Evolutionary conservation across 768 basidiomycete species (phyloP), one percentile per base, ranked within the genome.

Genomic region (Hirschioporus abietinus): DNA sequence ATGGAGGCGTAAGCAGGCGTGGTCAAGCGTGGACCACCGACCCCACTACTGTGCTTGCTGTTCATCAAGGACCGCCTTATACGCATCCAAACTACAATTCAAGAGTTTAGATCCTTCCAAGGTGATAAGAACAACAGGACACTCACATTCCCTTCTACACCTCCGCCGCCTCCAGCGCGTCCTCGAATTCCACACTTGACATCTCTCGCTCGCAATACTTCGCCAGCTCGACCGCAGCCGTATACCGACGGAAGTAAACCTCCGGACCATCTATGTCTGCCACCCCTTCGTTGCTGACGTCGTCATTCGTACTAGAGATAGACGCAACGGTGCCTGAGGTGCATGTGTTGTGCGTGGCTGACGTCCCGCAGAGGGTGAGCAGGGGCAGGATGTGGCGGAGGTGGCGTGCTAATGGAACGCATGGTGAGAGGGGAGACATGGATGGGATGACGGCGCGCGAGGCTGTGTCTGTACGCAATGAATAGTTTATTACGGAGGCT

Each of bases 401-500:
- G 74, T 93, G 91, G 74, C 91, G 87, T 61, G 89, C 79, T 88
- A 93, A 88, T 69, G 91, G 87, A 5, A 82, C 82, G 74, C 90
- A 87, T 1, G 91, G 90, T 70, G 88, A 88, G 71, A 90, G 75
- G 20, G 78, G 71, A 17, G 91, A 92, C 64, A 90, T 85, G 36
- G 85, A 83, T 30, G 92, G 92, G 68, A 93, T 90, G 57, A 93
- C 83, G 61, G 83, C 74, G 70, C 87, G 91, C 27, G 91, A 89
- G 60, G 90, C 81, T 10, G 77, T 78, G 75, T 94, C 92, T 93
- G 71, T 25, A 30, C 4, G 58, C 34, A 8, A 18, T 27, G 9
- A 64, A 4, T 23, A 24, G 35, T 17, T 35, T 20, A 30, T 4
- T 15, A 30, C 25, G 26, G 64, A 36, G 30, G 30, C 12, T 66